A percentile compares a stretch with the other conserved stretches of the same genome.
These are phyloP conservation scores for Echinochloa phyllopogon DNA, from an alignment of 176 grass and related monocot species.

Conservation along the genomic window DNA sequence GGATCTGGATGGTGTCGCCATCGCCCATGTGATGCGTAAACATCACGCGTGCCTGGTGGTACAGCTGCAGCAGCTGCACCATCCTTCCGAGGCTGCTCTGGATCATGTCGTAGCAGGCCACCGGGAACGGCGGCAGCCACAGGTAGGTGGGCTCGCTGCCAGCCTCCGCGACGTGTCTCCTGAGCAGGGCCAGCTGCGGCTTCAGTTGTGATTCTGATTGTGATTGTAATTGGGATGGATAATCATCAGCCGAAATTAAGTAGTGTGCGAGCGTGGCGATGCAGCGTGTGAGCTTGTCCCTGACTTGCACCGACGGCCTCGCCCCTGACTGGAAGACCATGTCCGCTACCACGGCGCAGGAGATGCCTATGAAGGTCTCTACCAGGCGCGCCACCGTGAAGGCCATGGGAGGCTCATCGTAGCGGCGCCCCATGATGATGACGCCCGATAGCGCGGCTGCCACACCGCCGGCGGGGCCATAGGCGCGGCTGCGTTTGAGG, in stretches of 20 bases:
- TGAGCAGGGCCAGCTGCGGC: constrained; percentile 43
- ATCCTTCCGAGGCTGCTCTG: constrained; percentile 61
- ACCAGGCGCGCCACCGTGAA: constrained; percentile 64
- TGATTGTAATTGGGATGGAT: too few relatives aligned
- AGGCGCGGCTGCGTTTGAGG: constrained; percentile 67
- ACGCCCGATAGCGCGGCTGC: constrained; percentile 60
- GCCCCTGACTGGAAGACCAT: constrained; percentile 63
- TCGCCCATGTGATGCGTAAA: not conserved
- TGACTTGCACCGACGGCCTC: constrained; percentile 63
- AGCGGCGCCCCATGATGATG: constrained; percentile 68
- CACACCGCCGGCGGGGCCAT: constrained; percentile 51
- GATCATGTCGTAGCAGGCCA: constrained; percentile 47
- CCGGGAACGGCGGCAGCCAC: constrained; percentile 66
- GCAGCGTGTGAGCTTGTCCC: constrained; percentile 51
- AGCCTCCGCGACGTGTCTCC: constrained; percentile 52
- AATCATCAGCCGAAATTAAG: not conserved
- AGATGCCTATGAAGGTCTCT: constrained; percentile 81
- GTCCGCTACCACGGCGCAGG: constrained; percentile 55
- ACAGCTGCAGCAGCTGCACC: constrained; percentile 62
- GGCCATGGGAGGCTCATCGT: constrained; percentile 63
- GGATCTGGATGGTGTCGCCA: not conserved
- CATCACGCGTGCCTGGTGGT: constrained; percentile 22
- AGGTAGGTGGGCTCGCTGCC: constrained; percentile 63
- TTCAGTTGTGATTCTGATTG: not conserved
- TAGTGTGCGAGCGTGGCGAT: constrained; percentile 43